These are phyloP conservation scores for Kwoniella sp. DNA, from an alignment of 768 basidiomycete species.

Conservation along the genomic window DNA sequence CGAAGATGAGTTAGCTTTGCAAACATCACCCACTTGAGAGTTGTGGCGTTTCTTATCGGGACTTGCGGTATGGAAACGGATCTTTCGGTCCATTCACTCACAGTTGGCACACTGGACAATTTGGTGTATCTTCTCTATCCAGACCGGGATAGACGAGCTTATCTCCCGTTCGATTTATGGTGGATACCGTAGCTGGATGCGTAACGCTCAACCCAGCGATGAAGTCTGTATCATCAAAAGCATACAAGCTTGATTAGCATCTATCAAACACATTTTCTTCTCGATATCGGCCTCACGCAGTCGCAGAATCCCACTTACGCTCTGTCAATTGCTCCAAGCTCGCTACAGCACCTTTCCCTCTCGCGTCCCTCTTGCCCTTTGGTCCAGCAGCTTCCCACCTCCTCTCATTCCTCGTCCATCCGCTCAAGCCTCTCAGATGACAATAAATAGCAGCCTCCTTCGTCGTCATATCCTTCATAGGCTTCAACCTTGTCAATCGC, in stretches of 20 bases:
- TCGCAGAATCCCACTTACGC: conserved; percentile 35
- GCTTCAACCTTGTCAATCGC: conserved; percentile 39
- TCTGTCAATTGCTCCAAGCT: conserved; percentile 53
- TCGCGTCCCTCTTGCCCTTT: conserved; percentile 30
- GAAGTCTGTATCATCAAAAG: conserved; percentile 39
- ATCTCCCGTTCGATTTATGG: conserved; percentile 53
- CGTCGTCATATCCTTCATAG: conserved; percentile 49
- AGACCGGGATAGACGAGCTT: conserved; percentile 50
- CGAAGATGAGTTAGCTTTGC: too few species aligned
- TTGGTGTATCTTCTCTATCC: not conserved
- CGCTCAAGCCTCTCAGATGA: conserved; percentile 30
- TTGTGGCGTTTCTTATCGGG: too few species aligned
- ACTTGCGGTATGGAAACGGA: too few species aligned
- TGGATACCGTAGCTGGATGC: conserved; percentile 55
- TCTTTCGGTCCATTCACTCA: too few species aligned
- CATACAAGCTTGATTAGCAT: too few species aligned
- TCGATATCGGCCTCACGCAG: not conserved
- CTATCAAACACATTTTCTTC: too few species aligned
- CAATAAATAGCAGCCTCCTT: conserved; percentile 52
- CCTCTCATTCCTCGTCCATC: conserved; percentile 38
- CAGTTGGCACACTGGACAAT: conserved; percentile 49
- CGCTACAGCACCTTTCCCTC: conserved; percentile 44
- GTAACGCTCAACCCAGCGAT: conserved; percentile 47
- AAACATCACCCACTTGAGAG: too few species aligned
- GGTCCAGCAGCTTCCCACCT: conserved; percentile 39